These are phyloP conservation scores for Hypoxylon rubiginosum DNA, from an alignment of 2,329 filamentous ascomycete genomes.

Conservation along the genomic window DNA sequence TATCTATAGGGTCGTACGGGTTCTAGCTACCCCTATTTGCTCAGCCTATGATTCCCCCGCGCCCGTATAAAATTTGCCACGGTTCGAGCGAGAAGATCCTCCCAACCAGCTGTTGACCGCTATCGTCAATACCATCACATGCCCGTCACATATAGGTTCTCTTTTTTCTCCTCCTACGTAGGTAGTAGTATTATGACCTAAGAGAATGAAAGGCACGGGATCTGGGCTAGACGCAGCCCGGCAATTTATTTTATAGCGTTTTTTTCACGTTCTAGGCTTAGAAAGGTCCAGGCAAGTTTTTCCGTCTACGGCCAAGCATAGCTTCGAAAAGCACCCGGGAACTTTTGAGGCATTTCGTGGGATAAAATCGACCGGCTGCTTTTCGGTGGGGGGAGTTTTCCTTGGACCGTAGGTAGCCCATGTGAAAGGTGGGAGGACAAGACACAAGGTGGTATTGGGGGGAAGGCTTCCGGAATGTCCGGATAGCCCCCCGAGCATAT, in stretches of 20 bases:
- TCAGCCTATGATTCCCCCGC: neutral
- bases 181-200: neutral
- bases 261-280: neutral
- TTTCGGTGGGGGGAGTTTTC: slow-evolving; percentile 1
- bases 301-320: too few species aligned
- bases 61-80: slow-evolving; percentile 1
- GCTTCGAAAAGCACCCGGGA: too few species aligned
- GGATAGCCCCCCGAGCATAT: neutral
- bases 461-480: neutral
- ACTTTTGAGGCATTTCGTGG: slow-evolving; percentile 2
- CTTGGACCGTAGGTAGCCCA: neutral
- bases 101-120: neutral
- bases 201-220: neutral
- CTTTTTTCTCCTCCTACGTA: neutral
- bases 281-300: too few species aligned
- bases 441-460: neutral
- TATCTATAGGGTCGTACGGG: neutral
- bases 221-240: neutral
- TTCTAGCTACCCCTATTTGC: neutral
- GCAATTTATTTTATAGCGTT: slow-evolving; percentile 7
- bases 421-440: neutral
- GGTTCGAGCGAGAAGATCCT: neutral
- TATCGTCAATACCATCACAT: neutral
- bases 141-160: neutral
- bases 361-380: slow-evolving; percentile 1